phyloP scores from a whole-genome alignment of 2,329 filamentous ascomycete genomes.

The Elsinoe ampelina region DNA sequence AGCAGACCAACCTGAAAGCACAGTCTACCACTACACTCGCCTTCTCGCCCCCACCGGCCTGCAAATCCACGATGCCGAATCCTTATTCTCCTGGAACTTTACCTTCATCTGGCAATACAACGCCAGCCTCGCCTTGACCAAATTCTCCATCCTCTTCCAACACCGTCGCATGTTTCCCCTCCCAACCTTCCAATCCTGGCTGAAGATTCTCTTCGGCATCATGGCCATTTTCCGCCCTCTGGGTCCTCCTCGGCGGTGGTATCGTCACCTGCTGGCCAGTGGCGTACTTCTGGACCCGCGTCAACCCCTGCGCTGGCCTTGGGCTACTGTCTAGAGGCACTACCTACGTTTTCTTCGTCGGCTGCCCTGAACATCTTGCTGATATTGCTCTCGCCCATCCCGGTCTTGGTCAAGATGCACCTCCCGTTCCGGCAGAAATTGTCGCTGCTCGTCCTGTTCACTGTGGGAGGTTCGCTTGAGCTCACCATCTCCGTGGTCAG shows the following conservation, averaged over 20 bases:
- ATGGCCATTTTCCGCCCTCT: too few relatives aligned
- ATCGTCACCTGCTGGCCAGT: constrained; percentile 35
- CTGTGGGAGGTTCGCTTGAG: constrained; percentile 23
- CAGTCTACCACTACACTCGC: too few relatives aligned
- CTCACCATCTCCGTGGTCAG: constrained; percentile 25
- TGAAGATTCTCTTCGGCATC: constrained; percentile 24
- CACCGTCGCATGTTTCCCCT: constrained; percentile 40
- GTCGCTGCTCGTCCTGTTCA: constrained; percentile 28
- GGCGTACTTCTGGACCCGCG: constrained; percentile 32
- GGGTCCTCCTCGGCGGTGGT: too few relatives aligned
- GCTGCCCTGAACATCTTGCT: too few relatives aligned
- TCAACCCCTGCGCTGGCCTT: too few relatives aligned
- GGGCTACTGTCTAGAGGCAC: too few relatives aligned
- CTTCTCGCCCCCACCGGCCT: neutral
- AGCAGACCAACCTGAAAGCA: too few relatives aligned
- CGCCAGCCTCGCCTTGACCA: constrained; percentile 29
- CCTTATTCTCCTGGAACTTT: constrained; percentile 14
- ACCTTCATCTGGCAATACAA: constrained; percentile 32
- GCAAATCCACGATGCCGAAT: neutral
- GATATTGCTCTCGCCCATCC: constrained; percentile 27
- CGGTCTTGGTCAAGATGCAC: constrained; percentile 26
- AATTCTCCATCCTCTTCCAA: constrained; percentile 39
- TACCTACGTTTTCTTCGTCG: too few relatives aligned
- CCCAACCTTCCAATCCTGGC: constrained; percentile 23
- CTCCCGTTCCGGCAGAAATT: constrained; percentile 26